Conservation (phyloP, 306 rosid species). For the Quercus mongolica region DNA sequence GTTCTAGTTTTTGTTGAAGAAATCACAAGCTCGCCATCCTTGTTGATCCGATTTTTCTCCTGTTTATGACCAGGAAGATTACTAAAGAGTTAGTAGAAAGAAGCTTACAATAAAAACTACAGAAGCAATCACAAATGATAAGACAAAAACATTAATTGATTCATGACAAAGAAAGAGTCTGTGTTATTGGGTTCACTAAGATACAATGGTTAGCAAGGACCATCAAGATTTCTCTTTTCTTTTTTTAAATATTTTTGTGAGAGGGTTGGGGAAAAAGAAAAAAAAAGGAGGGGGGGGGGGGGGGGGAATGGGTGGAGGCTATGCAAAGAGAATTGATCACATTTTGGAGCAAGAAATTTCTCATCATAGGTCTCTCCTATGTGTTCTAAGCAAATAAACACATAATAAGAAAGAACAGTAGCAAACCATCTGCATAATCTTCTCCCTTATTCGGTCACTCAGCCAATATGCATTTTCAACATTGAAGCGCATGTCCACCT, state of each 20-base stretch:
- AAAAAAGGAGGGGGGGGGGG: fast-evolving
- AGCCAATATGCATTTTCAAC: conserved; percentile 77
- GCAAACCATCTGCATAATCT: conserved; percentile 73
- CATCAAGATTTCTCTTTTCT: neutral
- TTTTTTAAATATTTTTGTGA: no score
- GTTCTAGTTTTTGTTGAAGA: conserved; percentile 95
- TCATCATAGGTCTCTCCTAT: no score
- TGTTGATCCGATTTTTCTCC: conserved; percentile 95
- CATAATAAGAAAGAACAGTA: neutral
- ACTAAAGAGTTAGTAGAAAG: conserved; percentile 9
- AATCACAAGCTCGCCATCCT: conserved; percentile 94
- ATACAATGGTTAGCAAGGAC: neutral
- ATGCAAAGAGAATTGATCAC: no score
- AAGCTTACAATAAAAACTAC: conserved; percentile 5
- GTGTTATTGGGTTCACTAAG: neutral
- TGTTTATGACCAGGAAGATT: conserved; percentile 32
- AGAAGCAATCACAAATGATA: neutral
- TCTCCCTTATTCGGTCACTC: conserved; percentile 74
- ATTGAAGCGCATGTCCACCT: conserved; percentile 99
- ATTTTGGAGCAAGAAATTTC: no score
- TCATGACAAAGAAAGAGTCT: neutral
- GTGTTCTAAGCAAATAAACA: neutral
- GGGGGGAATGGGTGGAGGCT: no score
- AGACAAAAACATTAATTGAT: neutral
- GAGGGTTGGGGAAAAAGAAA: no score